phyloP scores from a whole-genome alignment of 2,329 filamentous ascomycete species.

The Aquanectria penicillioides region DNA sequence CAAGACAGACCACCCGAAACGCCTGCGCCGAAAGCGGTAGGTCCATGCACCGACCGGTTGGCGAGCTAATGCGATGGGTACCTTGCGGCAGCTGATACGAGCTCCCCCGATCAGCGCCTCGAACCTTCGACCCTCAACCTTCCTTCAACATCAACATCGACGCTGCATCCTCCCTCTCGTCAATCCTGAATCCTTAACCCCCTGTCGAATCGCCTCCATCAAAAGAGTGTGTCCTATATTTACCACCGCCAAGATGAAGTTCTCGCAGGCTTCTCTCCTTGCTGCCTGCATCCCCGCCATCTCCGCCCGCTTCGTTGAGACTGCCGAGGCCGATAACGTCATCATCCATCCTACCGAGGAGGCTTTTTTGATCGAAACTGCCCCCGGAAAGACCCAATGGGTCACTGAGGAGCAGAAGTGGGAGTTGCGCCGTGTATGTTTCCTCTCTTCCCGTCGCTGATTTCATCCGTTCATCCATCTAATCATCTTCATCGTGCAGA shows the following conservation, averaged over 20 bases:
- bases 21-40: conserved; percentile 6
- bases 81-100: conserved; percentile 9
- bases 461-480: background rate
- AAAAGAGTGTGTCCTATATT: background rate
- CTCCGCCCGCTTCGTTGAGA: conserved; percentile 66
- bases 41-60: background rate
- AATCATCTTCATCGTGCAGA: conserved; percentile 57
- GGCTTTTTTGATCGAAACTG: conserved; percentile 80
- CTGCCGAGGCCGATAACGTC: conserved; percentile 60
- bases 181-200: background rate
- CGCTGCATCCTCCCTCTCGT: background rate
- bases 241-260: conserved; percentile 56
- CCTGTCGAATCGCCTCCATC: background rate
- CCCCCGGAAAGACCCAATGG: conserved; percentile 85
- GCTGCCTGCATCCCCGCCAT: conserved; percentile 64
- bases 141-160: background rate
- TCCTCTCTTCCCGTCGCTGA: background rate
- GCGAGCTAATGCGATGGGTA: conserved; percentile 6
- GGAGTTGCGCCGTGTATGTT: conserved; percentile 81
- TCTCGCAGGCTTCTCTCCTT: conserved; percentile 62
- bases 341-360: conserved; percentile 53
- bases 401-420: conserved; percentile 96
- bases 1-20: conserved; percentile 1
- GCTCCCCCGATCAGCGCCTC: conserved; percentile 6
- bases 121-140: background rate